Percentiles rank a stretch among this genome's conserved stretches.
These are phyloP conservation scores for Suillus variegatus DNA, from an alignment of 768 basidiomycete species.

Conservation along the genomic window DNA sequence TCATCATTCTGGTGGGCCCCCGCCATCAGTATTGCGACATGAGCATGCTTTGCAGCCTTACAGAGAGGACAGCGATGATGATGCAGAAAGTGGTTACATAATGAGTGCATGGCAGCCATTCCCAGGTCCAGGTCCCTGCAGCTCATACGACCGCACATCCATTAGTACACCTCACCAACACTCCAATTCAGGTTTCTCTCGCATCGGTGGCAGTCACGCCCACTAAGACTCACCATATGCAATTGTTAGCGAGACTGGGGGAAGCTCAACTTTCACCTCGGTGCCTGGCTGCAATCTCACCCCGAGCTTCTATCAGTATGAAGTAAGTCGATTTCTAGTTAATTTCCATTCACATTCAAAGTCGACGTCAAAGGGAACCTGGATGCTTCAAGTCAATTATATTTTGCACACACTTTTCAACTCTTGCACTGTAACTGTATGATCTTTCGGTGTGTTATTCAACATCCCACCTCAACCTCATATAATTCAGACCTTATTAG, in stretches of 20 bases:
- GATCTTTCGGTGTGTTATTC: too few relatives aligned
- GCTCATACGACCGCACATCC: constrained; percentile 28
- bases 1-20: constrained; percentile 51
- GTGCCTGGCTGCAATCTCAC: too few relatives aligned
- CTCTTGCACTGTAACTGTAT: too few relatives aligned
- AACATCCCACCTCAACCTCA: constrained; percentile 1
- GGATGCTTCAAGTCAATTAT: too few relatives aligned
- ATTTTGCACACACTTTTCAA: too few relatives aligned
- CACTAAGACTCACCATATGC: constrained; percentile 87
- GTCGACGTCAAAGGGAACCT: too few relatives aligned
- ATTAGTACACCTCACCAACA: constrained; percentile 29
- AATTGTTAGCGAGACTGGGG: constrained; percentile 38
- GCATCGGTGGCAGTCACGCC: constrained; percentile 85
- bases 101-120: constrained; percentile 94
- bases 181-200: constrained; percentile 69
- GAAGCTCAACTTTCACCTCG: too few relatives aligned
- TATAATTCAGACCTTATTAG: neutral
- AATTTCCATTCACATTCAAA: too few relatives aligned
- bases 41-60: constrained; percentile 79
- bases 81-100: constrained; percentile 72
- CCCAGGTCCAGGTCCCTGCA: constrained; percentile 32
- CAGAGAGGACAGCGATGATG: constrained; percentile 75
- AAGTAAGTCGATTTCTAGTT: too few relatives aligned
- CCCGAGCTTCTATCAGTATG: too few relatives aligned
- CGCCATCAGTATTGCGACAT: constrained; percentile 72